phyloP scores from a whole-genome alignment of 129 eudicot genomes.

The Flaveria ramosissima region DNA sequence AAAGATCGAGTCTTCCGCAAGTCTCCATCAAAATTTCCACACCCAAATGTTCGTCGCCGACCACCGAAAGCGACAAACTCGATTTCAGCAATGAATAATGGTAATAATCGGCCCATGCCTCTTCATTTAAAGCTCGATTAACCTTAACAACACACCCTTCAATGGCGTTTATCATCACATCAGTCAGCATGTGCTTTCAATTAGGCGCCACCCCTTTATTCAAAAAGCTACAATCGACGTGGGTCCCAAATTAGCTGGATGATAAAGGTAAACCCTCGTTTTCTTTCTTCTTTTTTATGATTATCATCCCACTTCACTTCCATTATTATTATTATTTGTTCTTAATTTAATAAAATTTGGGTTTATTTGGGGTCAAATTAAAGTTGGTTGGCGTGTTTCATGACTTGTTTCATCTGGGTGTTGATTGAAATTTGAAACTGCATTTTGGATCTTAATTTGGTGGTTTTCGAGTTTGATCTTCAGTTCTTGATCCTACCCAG shows the following conservation, averaged over 20 bases:
- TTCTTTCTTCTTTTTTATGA: conserved; percentile 22
- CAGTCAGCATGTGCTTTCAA: conserved; percentile 31
- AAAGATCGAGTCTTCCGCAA: conserved; percentile 35
- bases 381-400: conserved; percentile 29
- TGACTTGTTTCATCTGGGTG: conserved; percentile 23
- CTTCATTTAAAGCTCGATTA: not conserved
- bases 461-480: conserved; percentile 23
- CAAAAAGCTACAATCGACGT: conserved; percentile 25
- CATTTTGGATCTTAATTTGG: conserved; percentile 28
- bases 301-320: conserved; percentile 30
- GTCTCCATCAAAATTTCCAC: conserved; percentile 29
- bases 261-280: conserved; percentile 35
- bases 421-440: conserved; percentile 20
- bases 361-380: conserved; percentile 36
- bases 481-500: conserved; percentile 24
- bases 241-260: conserved; percentile 50
- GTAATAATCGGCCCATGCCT: not conserved
- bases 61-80: conserved; percentile 14
- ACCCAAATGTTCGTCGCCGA: too few relatives aligned
- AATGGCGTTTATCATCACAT: conserved; percentile 25
- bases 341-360: conserved; percentile 19
- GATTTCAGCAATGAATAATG: not conserved
- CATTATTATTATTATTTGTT: not conserved
- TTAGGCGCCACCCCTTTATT: conserved; percentile 34
- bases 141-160: conserved; percentile 1